Base-by-base conservation (phyloP, 176 grass and related monocot species). In the Musa acuminata region DNA sequence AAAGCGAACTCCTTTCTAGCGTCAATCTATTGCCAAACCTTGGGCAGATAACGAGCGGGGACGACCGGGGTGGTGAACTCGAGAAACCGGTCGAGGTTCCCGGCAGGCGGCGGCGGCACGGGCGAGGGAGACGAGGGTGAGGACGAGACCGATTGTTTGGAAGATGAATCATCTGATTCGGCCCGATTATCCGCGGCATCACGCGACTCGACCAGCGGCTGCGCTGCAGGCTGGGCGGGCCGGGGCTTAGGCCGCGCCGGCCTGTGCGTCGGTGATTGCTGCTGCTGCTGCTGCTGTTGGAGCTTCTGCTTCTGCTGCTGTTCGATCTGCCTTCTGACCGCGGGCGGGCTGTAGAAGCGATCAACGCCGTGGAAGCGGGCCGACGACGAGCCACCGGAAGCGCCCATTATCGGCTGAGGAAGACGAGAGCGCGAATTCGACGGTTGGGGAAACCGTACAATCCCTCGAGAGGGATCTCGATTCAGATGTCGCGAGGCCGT, bases 11-110 rank as follows among this genome's bases (percentile, higher is more conserved):
- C 11, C 24, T 60, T 63, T 49, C 78, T 72, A 72, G 5, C 29
- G 24, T 53, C 21, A 13, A 50, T 10, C 3, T 23, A 53, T 78
- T 86, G 21, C 11, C 50, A 53, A 55, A 92, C 94, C 90, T 91
- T 89, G 55, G 86, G 68, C 24, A 82, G 71, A 86, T 79, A 82
- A 9, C 81, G 86, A 21, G 71, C 84, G 1, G 79, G 86, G 11
- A 98, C 88, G 1, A 82, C 85, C 1, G 94, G 94, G 20, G 87
- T 98, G 1, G 88, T 98, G 43, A 86, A 86, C 62, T 87, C 50
- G 35, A 98, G 82, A 80, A 98, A 91, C 62, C 88, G 83, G 79
- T 98, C 84, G 8, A 98, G 75, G 84, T 98, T 98, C 79, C 81
- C 89, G 67, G 73, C 72, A 13, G 14, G 49, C 10, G 8, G 53